Evolutionary conservation across 371 early-diverging fungal genomes (phyloP).

Genomic region (Mucor velutinosus): DNA sequence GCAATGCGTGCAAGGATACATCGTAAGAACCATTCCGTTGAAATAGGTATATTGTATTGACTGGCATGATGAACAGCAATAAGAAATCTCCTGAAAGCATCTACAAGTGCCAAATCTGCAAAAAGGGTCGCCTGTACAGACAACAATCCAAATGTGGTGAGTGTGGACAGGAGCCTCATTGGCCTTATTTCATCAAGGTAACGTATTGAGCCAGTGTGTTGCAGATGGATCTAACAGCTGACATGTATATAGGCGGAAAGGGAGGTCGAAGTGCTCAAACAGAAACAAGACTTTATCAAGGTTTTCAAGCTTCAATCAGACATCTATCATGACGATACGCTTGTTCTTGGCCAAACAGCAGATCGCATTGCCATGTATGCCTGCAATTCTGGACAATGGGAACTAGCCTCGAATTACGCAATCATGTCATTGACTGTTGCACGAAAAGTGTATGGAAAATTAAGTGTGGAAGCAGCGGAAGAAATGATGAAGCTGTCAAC

Average conservation of each 20-base stretch:
- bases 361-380: conserved; percentile 26
- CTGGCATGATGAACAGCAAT: neutral
- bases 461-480: conserved; percentile 33
- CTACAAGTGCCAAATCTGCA: conserved; percentile 27
- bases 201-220: neutral
- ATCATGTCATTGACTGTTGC: conserved; percentile 23
- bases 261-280: neutral
- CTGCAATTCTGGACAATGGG: conserved; percentile 10
- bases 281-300: conserved; percentile 3
- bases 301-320: conserved; percentile 11
- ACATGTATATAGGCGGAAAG: conserved; percentile 9
- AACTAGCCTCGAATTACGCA: conserved; percentile 15
- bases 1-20: conserved; percentile 19
- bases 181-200: conserved; percentile 17
- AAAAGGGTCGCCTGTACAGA: conserved; percentile 13
- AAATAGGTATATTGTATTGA: neutral
- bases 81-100: conserved; percentile 3
- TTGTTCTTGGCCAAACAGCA: conserved; percentile 21
- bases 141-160: conserved; percentile 8
- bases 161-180: conserved; percentile 14
- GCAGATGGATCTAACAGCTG: neutral
- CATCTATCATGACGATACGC: conserved; percentile 18
- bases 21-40: conserved; percentile 4
- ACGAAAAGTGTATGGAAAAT: conserved; percentile 21
- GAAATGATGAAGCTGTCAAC: conserved; percentile 39